Conservation (phyloP, 306 rosid species). For the Fragaria vesca region DNA sequence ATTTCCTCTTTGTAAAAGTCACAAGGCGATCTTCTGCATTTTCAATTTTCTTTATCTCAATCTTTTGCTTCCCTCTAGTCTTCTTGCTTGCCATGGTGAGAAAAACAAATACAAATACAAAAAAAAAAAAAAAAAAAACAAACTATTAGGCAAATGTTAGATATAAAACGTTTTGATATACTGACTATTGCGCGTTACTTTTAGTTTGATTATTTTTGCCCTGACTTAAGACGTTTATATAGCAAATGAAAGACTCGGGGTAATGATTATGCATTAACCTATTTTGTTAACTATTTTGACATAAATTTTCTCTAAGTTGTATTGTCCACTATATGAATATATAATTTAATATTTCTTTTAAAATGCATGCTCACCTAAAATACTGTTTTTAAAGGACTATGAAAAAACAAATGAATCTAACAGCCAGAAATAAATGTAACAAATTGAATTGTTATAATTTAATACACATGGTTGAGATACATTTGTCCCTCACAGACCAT, state of each 20-base stretch:
- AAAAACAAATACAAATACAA: neutral
- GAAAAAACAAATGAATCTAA: no score
- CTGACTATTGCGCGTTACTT: neutral
- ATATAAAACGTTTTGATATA: neutral
- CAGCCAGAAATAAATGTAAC: no score
- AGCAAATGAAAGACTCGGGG: neutral
- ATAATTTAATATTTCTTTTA: neutral
- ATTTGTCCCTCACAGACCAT: no score
- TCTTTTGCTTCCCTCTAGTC: conserved; percentile 14
- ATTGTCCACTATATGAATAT: neutral
- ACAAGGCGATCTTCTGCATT: conserved; percentile 5
- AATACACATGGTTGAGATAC: no score
- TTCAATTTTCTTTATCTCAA: conserved; percentile 15
- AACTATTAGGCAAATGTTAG: neutral
- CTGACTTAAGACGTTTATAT: neutral
- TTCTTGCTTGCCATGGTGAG: conserved; percentile 1
- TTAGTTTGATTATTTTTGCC: neutral
- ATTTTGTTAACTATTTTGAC: neutral
- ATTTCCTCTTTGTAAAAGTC: conserved; percentile 13
- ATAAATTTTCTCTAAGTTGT: neutral
- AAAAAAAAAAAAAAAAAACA: no score
- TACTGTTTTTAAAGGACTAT: no score
- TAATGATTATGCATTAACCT: neutral
- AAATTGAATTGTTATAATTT: no score
- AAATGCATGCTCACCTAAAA: no score